Evolutionary conservation across 306 rosid species (phyloP).

Genomic region (Luffa aegyptiaca): DNA sequence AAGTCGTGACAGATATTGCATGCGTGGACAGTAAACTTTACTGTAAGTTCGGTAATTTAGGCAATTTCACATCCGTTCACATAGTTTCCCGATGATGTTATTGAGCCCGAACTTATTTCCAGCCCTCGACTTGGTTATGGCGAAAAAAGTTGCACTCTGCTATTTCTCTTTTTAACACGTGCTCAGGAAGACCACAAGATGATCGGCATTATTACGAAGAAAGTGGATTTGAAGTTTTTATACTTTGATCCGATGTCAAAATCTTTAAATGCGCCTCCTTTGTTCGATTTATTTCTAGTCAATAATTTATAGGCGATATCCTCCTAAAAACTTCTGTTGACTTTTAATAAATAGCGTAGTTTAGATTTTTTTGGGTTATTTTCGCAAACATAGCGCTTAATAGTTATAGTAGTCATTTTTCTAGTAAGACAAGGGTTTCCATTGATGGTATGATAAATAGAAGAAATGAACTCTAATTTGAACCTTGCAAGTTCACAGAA

Average conservation of each 20-base stretch:
- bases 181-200: not conserved
- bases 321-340: not conserved
- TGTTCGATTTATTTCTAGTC: not conserved
- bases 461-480: not conserved
- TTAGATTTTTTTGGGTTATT: not conserved
- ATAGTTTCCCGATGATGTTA: not conserved
- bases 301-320: not conserved
- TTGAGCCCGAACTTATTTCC: not conserved
- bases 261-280: not conserved
- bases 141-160: not conserved
- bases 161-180: not conserved
- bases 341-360: not conserved
- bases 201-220: not conserved
- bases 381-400: not conserved
- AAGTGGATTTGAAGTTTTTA: not conserved
- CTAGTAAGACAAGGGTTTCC: not conserved
- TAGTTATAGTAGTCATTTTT: not conserved
- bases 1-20: not conserved
- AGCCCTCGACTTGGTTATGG: not conserved
- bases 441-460: not conserved
- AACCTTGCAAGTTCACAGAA: not conserved
- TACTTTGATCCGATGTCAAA: not conserved
- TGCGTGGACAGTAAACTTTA: not conserved
- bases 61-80: not conserved
- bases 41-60: conserved; percentile 3